These are phyloP conservation scores for Paramarasmius palmivorus DNA, from an alignment of 1,284 basidiomycete genomes.

Conservation along the genomic window DNA sequence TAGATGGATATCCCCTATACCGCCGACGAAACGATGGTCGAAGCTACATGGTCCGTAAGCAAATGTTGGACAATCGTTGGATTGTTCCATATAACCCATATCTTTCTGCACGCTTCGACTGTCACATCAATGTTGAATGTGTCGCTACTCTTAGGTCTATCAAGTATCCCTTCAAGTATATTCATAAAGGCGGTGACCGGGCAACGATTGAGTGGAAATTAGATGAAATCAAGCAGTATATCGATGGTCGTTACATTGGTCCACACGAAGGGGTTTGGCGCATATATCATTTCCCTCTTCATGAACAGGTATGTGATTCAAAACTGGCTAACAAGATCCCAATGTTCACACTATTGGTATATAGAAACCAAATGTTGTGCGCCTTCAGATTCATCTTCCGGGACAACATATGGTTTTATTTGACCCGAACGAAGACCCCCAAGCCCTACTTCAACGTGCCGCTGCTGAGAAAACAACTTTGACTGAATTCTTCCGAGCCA, in stretches of 20 bases:
- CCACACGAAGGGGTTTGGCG: slow-evolving; percentile 29
- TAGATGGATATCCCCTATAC: slow-evolving; percentile 41
- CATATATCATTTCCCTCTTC: slow-evolving; percentile 32
- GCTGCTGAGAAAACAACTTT: slow-evolving; percentile 28
- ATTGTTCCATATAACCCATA: too few species aligned
- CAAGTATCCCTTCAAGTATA: too few species aligned
- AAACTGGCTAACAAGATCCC: too few species aligned
- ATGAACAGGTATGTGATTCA: slow-evolving; percentile 27
- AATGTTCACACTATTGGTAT: too few species aligned
- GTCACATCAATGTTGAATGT: slow-evolving; percentile 32
- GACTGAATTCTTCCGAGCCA: slow-evolving; percentile 42
- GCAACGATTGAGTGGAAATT: slow-evolving; percentile 34
- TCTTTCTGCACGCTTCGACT: slow-evolving; percentile 27
- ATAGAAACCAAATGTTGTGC: slow-evolving; percentile 38
- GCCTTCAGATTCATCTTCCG: slow-evolving; percentile 38
- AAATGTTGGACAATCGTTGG: slow-evolving; percentile 29
- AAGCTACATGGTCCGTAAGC: slow-evolving; percentile 20
- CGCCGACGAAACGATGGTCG: slow-evolving; percentile 32
- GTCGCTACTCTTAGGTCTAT: slow-evolving; percentile 26
- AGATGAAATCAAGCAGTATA: slow-evolving; percentile 32
- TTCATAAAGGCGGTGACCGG: too few species aligned
- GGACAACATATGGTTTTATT: slow-evolving; percentile 36
- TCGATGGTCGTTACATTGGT: slow-evolving; percentile 33
- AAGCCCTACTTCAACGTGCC: slow-evolving; percentile 25
- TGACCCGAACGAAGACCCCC: slow-evolving; percentile 27